Evolutionary conservation across 805 yeast species (phyloP), one percentile per base, ranked within the genome.

Genomic region (Cyberlindnera japonica): DNA sequence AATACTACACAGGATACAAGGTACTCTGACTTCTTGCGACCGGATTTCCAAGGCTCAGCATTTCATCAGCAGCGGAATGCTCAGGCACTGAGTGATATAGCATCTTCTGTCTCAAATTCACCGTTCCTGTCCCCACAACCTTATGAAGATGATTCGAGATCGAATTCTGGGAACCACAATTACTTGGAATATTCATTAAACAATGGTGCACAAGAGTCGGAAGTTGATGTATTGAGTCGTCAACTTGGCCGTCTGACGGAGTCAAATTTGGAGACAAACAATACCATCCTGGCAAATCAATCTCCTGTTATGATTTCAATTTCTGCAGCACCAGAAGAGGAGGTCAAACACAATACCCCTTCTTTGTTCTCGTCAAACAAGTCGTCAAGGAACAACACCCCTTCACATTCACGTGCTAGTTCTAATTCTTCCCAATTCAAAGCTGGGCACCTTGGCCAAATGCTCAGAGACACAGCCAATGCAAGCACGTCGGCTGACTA

Each of bases 341-440:
- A 22, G 2, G 61, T 53, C 7, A 57, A 63, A 6, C 71, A 70
- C 4, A 63, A 60, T 29, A 77, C 81, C 0, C 82, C 82, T 0
- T 77, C 83, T 0, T 57, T 79, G 13, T 78, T 79, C 55, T 69
- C 73, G 43, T 72, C 82, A 1, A 55, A 60, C 33, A 45, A 42
- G 24, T 55, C 66, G 1, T 59, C 71, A 6, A 52, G 57, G 27
- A 46, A 50, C 34, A 63, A 69, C 31, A 59, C 74, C 0, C 69
- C 69, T 2, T 39, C 37, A 10, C 56, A 66, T 30, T 53, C 67
- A 3, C 49, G 69, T 36, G 53, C 64, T 1, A 55, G 55, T 17
- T 49, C 48, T 6, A 46, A 41, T 20, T 60, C 59, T 19, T 58
- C 55, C 53, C 59, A 41, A 29, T 40, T 39, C 22, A 46, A 44